Conservation (phyloP, 2,329 filamentous ascomycete genomes). For the Clarireedia monteithiana region DNA sequence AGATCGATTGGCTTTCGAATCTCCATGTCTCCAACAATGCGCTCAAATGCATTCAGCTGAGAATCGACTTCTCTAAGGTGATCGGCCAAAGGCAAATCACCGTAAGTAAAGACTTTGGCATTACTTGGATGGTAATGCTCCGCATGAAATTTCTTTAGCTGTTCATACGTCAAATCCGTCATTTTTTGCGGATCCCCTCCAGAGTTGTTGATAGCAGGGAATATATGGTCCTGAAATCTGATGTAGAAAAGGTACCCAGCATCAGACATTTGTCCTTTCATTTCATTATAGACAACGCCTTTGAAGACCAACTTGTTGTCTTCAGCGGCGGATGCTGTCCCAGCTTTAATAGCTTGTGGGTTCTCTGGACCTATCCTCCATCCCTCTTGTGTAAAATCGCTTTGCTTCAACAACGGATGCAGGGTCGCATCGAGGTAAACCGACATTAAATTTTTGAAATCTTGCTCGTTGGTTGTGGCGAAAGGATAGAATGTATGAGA, state of each 20-base stretch:
- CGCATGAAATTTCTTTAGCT: conserved; percentile 80
- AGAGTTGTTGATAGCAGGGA: conserved; percentile 91
- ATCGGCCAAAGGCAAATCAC: conserved; percentile 76
- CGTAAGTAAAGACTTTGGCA: conserved; percentile 91
- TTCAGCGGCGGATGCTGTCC: conserved; percentile 37
- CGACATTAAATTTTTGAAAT: conserved; percentile 92
- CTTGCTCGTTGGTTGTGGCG: conserved; percentile 89
- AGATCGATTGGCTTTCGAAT: conserved; percentile 73
- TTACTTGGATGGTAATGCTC: conserved; percentile 97
- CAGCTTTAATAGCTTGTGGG: conserved; percentile 42
- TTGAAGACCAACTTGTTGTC: conserved; percentile 81
- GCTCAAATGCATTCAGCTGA: conserved; percentile 66
- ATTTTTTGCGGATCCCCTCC: conserved; percentile 95
- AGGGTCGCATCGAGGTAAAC: conserved; percentile 95
- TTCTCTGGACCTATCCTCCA: conserved; percentile 96
- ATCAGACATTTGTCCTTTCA: conserved; percentile 99
- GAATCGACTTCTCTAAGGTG: conserved; percentile 75
- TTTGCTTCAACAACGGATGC: conserved; percentile 78
- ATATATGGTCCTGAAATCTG: conserved; percentile 87
- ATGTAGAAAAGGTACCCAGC: conserved; percentile 95
- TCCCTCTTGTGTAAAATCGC: conserved; percentile 92
- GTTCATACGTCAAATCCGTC: conserved; percentile 86
- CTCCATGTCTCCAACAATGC: conserved; percentile 59
- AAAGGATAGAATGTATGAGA: conserved; percentile 98
- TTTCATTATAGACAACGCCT: conserved; percentile 97